A percentile compares a stretch with the other conserved stretches of the same genome.
phyloP scores from a whole-genome alignment of 1,139 yeast species.

The Candida frijolesensis region DNA sequence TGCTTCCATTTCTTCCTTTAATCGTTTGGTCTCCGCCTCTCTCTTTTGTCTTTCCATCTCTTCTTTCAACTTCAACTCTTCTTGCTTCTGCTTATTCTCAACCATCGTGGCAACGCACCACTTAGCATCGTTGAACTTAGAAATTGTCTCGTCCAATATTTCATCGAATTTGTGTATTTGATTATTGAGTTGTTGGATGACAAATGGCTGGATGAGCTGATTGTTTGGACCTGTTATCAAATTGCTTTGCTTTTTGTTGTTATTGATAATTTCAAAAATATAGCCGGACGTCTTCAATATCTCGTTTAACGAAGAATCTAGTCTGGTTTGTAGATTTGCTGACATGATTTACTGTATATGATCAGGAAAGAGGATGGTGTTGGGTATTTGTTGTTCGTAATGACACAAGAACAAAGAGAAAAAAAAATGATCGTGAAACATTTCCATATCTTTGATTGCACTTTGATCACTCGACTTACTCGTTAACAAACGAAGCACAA shows the following conservation, averaged over 20 bases:
- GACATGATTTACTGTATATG: constrained; percentile 10
- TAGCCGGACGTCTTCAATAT: constrained; percentile 47
- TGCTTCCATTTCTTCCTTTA: constrained; percentile 26
- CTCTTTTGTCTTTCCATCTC: constrained; percentile 40
- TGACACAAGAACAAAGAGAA: background rate
- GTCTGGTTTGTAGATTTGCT: constrained; percentile 46
- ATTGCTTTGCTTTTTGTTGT: constrained; percentile 45
- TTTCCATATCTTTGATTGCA: background rate
- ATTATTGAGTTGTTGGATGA: constrained; percentile 41
- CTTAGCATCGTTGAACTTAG: constrained; percentile 46
- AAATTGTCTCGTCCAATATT: constrained; percentile 45
- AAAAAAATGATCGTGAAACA: background rate
- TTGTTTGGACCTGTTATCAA: constrained; percentile 47
- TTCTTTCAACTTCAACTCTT: constrained; percentile 42
- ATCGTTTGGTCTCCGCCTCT: constrained; percentile 23
- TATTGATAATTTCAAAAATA: constrained; percentile 46
- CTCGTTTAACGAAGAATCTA: constrained; percentile 44
- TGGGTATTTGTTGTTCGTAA: background rate
- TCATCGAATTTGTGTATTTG: constrained; percentile 45
- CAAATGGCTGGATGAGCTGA: constrained; percentile 43
- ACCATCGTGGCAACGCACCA: constrained; percentile 51
- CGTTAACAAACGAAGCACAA: background rate
- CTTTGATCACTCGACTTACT: background rate
- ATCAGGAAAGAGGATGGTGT: background rate
- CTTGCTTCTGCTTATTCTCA: constrained; percentile 46